Conservation (phyloP, 23 red algal genomes). For the Pyropia yezoensis region DNA sequence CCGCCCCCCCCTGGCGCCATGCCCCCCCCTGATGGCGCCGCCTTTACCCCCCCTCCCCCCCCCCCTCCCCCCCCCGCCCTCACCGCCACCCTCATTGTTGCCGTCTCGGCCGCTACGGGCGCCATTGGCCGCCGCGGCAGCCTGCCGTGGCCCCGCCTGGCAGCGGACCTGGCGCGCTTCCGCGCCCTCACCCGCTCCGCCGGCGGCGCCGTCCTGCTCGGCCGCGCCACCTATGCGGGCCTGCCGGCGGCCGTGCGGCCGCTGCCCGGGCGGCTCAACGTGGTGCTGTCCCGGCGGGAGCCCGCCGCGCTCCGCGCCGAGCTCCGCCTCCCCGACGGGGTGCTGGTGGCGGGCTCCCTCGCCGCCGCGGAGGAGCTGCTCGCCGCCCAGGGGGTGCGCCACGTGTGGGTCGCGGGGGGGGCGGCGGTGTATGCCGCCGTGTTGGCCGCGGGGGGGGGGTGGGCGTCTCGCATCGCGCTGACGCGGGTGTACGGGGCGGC, state of each 20-base stretch:
- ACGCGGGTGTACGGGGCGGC: conserved; percentile 7
- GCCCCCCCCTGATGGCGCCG: too few species aligned
- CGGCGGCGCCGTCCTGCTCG: conserved; percentile 66
- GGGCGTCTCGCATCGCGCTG: conserved; percentile 1
- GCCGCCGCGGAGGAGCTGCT: conserved; percentile 50
- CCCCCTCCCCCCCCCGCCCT: background rate
- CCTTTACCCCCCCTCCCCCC: too few species aligned
- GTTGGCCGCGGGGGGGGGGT: conserved; percentile 15
- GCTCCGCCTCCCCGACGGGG: conserved; percentile 10
- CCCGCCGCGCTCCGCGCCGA: conserved; percentile 4
- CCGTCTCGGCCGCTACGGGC: conserved; percentile 13
- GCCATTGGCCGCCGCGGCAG: conserved; percentile 60
- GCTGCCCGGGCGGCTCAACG: conserved; percentile 69
- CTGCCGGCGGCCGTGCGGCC: conserved; percentile 44
- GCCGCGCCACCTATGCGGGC: conserved; percentile 58
- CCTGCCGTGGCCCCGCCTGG: conserved; percentile 68
- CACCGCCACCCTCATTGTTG: conserved; percentile 28
- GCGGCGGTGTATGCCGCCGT: conserved; percentile 49
- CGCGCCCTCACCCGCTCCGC: conserved; percentile 22
- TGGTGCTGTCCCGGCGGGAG: conserved; percentile 45
- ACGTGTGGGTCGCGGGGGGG: conserved; percentile 76
- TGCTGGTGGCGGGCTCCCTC: conserved; percentile 35
- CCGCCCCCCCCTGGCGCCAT: too few species aligned
- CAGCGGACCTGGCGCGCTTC: conserved; percentile 50
- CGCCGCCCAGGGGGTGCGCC: conserved; percentile 1